Base-by-base conservation (phyloP, 257 asterid species). In the Henckelia pumila region DNA sequence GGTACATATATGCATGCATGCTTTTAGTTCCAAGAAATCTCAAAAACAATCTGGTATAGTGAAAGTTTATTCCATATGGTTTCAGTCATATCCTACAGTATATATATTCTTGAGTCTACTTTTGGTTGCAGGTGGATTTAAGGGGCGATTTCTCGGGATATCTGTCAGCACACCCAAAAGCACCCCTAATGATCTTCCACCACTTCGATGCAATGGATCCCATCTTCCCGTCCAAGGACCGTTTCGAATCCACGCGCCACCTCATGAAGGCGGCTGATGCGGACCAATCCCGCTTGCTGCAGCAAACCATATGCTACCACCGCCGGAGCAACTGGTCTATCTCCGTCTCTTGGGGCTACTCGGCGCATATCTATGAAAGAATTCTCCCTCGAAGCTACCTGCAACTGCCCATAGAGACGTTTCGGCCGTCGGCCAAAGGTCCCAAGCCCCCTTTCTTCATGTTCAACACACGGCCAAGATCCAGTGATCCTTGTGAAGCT, bases 261-360 rank as follows among this genome's bases (percentile, higher is more conserved):
- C 52, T 44, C 52, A 44, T 44, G 52, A 44, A 44, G 52, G 52
- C 68, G 0, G 62, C 68, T 13, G 28, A 49, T 14, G n/a, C 55
- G 2, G 74, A 70, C 21, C 74, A 70, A 20, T 59, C 68, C 32
- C 68, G 74, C 3, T 35, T 70, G 26, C 49, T 70, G 19, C 74
- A 61, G 20, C 74, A 70, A 52, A 70, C 68, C 23, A 59, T 70
- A 16, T 70, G 74, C 53, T 53, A 70, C 74, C 74, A 70, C 53
- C 33, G 37, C 3, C 55, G 17, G 1, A 61, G 61, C 55, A 70
- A 70, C 49, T 70, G 74, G 68, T 44, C 68, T 6, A 59, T 70
- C 67, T 70, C 68, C 23, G 26, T 70, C 9, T 70, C 74, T 13
- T 70, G 68, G 68, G 74, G 74, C 8, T 70, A 70, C 30, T 35